Percentiles rank a stretch among this genome's conserved stretches.
Conservation (phyloP, 768 basidiomycete species). For the Hemileccinum impolitum region DNA sequence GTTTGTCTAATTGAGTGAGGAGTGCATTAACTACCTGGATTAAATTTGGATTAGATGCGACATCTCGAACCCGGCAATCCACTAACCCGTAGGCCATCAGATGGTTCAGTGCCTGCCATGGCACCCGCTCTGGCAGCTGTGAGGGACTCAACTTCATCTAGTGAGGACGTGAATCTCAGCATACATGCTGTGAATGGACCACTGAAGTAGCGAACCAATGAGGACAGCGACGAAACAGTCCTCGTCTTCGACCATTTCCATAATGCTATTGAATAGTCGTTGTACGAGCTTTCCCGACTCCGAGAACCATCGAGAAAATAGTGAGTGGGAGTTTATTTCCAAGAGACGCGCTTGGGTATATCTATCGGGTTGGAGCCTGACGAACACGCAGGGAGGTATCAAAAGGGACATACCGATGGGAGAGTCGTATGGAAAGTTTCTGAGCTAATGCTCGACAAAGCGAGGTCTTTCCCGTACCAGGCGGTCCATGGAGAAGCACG, state of each 20-base stretch:
- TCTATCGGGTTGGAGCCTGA: slow-evolving; percentile 37
- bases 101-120: slow-evolving; percentile 93
- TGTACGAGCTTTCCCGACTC: slow-evolving; percentile 99
- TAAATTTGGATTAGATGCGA: neutral
- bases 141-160: slow-evolving; percentile 95
- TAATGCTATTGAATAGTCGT: slow-evolving; percentile 83
- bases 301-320: slow-evolving; percentile 99
- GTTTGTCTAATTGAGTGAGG: slow-evolving; percentile 93
- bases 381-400: neutral
- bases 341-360: slow-evolving; percentile 85
- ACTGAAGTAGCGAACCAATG: slow-evolving; percentile 56
- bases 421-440: slow-evolving; percentile 88
- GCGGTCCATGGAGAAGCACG: slow-evolving; percentile 92
- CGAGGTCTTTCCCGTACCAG: slow-evolving; percentile 96
- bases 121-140: slow-evolving; percentile 94
- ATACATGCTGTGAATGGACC: neutral
- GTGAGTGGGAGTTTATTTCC: slow-evolving; percentile 97
- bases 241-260: slow-evolving; percentile 89
- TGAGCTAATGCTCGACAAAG: slow-evolving; percentile 93
- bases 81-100: slow-evolving; percentile 83
- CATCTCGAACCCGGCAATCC: neutral
- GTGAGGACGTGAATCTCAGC: slow-evolving; percentile 2
- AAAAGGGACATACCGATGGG: slow-evolving; percentile 57
- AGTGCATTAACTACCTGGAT: slow-evolving; percentile 93
- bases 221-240: slow-evolving; percentile 89